Evolutionary conservation across 768 basidiomycete species (phyloP).

Genomic region (Mycena albidolilacea): DNA sequence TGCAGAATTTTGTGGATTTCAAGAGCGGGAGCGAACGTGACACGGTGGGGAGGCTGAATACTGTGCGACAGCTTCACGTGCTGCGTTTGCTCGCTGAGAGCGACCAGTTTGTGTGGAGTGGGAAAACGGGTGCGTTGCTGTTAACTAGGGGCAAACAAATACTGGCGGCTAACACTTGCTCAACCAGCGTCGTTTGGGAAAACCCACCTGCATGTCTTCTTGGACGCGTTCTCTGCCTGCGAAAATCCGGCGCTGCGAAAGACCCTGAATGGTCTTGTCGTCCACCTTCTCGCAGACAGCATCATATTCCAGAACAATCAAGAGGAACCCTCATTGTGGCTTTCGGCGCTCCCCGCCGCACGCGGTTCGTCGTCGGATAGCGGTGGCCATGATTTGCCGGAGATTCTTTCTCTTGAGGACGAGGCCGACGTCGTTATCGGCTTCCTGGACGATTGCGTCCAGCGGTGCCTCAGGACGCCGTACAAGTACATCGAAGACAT

Average conservation of each 20-base stretch:
- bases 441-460: conserved; percentile 91
- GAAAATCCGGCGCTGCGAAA: conserved; percentile 64
- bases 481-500: conserved; percentile 89
- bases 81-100: conserved; percentile 81
- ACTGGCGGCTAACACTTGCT: conserved; percentile 1
- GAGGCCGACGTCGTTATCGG: conserved; percentile 70
- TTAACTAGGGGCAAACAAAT: neutral
- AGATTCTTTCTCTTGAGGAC: conserved; percentile 66
- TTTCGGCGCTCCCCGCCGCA: conserved; percentile 71
- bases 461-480: conserved; percentile 85
- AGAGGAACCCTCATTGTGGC: conserved; percentile 82
- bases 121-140: conserved; percentile 73
- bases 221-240: conserved; percentile 72
- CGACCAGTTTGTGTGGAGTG: conserved; percentile 85
- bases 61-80: conserved; percentile 82
- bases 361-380: conserved; percentile 29
- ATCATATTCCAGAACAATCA: conserved; percentile 86
- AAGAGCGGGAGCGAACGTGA: conserved; percentile 39
- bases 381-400: conserved; percentile 58
- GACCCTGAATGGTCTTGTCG: conserved; percentile 68
- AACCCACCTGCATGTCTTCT: conserved; percentile 80
- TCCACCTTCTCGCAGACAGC: conserved; percentile 76
- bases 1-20: conserved; percentile 60
- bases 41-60: conserved; percentile 53
- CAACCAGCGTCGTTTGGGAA: conserved; percentile 62